Evolutionary conservation across 1,284 basidiomycete species (phyloP), one percentile per base, ranked within the genome.

Genomic region (Cryptococcus deneoformans): DNA sequence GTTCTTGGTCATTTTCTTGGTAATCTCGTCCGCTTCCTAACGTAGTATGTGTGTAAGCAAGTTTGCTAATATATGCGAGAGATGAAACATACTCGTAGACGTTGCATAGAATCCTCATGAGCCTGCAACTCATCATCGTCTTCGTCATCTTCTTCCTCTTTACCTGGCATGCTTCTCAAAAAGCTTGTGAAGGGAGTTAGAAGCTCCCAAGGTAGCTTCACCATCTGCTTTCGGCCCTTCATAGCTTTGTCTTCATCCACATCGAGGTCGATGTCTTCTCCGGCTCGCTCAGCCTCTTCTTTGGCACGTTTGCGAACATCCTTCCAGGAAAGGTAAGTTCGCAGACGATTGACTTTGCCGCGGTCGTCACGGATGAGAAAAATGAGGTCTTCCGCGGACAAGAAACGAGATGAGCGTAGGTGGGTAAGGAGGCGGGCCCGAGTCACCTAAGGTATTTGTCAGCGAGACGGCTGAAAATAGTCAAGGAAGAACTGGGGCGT

Each of bases 311-410:
- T 96, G 14, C 95, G 85, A 6, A 98, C 94, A 64, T 97, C 95
- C 72, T 96, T 97, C 94, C 95, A 99, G 0, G 89, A 90, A n/a
- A 99, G 83, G 71, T 97, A 98, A 9, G 92, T 96, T 34, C 92
- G 80, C 16, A 98, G 80, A 29, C 95, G 83, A 75, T 97, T 96
- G 59, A 98, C 91, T 77, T 97, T 96, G 20, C 89, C 90, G 60
- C 91, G 82, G 77, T 98, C 95, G 69, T 96, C 90, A 8, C 95
- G 87, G 70, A 98, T 94, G 65, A 97, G 85, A 68, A 97, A 98
- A 66, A 99, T 92, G 57, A 98, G 85, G 77, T 99, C 95, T 76
- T 98, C 94, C 0, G 92, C 87, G 0, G 90, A 87, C 39, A 97
- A 82, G 67, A 87, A 91, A 35, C 91, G 87, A 8, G 90, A 90